Percentiles rank a stretch among this genome's conserved stretches.
phyloP scores from a whole-genome alignment of 148 eudicot genomes.

The Chenopodium suecicum region DNA sequence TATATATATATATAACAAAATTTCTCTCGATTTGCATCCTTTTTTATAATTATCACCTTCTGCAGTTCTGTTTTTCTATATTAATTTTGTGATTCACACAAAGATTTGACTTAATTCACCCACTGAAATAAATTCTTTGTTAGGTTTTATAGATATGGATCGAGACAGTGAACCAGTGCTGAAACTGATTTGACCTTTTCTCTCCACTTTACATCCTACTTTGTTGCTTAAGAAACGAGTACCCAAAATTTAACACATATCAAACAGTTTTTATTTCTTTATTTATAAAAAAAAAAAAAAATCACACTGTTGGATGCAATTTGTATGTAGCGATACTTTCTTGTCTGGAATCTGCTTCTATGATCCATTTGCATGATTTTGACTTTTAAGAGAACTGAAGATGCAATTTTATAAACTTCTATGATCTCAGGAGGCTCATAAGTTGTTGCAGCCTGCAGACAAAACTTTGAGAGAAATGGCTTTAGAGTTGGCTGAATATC shows the following conservation, averaged over 20 bases:
- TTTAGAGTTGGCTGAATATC: conserved; percentile 91
- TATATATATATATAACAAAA: too few relatives aligned
- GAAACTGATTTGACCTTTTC: not conserved
- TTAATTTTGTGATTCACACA: not conserved
- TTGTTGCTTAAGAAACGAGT: not conserved
- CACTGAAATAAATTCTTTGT: not conserved
- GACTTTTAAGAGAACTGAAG: not conserved
- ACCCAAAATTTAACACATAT: not conserved
- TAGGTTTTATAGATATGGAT: not conserved
- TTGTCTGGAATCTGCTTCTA: not conserved
- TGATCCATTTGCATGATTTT: not conserved
- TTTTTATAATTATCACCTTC: not conserved
- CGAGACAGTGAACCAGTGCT: not conserved
- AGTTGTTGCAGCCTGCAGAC: conserved; percentile 87
- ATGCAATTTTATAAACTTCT: not conserved
- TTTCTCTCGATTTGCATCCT: not conserved
- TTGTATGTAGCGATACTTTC: not conserved
- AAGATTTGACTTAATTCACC: not conserved
- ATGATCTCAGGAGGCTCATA: conserved; percentile 75
- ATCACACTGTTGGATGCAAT: not conserved
- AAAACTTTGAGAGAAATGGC: conserved; percentile 90
- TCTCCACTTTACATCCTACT: not conserved
- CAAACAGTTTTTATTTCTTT: not conserved
- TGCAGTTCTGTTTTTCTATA: not conserved
- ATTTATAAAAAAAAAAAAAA: not conserved